Base-by-base conservation (phyloP, 345 rosid genomes). In the Syzygium aqueum region DNA sequence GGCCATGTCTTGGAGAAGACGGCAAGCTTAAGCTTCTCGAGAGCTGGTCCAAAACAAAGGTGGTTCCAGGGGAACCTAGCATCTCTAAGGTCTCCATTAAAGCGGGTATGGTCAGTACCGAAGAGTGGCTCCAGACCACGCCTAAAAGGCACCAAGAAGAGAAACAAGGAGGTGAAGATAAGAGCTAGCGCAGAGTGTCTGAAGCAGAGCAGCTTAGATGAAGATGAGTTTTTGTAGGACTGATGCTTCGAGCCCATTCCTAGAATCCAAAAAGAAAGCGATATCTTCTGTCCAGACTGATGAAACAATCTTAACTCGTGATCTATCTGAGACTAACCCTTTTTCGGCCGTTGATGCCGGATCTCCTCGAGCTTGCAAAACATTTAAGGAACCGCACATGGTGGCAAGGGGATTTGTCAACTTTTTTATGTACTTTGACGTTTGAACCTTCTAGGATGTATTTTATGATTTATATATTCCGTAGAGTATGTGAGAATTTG, bases 1-100 rank as follows among this genome's bases (percentile, higher is more conserved):
- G 98, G 99, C 98, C 98, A 95, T 86, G 94, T 91, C 87, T 94
- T 93, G 88, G 96, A 93, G 90, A 95, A 95, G 30, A 92, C 93
- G 0, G 97, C 96, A 85, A 95, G 93, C 90, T 92, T 95, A 25
- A 96, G 93, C 93, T 92, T 94, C 93, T 93, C 93, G 13, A 84
- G 56, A 23, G 90, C 82, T 8, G 90, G 91, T 49, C 94, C 95
- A 3, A 95, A 91, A 84, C 95, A 92, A 78, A 94, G 97, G 87
- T 89, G 90, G 93, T 95, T 96, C 98, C 95, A 93, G 5, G 97
- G 94, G 87, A 91, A 91, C 43, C 86, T 90, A 6, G 92, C 87
- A 89, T 94, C 92, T 87, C 97, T 89, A 50, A 95, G 95, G 87
- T 95, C 96, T 51, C 96, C 96, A 11, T 52, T 51, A 78, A 91